Conservation (phyloP, 164 flowering plant species). For the Litsea cubeba region DNA sequence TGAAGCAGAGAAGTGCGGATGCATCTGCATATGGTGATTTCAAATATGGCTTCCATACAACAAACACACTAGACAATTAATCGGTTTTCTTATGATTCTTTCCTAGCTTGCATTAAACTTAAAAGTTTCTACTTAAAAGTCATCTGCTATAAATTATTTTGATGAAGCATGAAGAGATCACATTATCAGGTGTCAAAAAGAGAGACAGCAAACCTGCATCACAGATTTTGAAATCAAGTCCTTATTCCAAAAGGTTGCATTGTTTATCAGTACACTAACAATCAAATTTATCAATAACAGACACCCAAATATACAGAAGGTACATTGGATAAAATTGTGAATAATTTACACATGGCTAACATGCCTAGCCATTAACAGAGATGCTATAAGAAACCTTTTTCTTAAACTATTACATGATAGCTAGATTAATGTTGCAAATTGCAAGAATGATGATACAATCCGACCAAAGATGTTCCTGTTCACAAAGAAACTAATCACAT, state of each 20-base stretch:
- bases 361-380: slow-evolving; percentile 18
- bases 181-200: too few species aligned
- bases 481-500: not conserved
- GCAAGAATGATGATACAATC: not conserved
- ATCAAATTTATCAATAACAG: not conserved
- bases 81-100: not conserved
- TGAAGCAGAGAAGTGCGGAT: too few species aligned
- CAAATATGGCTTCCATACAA: not conserved
- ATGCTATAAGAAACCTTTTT: not conserved
- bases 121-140: too few species aligned
- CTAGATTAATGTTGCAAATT: not conserved
- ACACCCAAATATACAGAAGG: not conserved
- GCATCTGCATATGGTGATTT: not conserved
- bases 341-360: slow-evolving; percentile 11
- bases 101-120: not conserved
- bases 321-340: not conserved
- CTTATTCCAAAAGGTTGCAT: not conserved
- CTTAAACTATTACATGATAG: not conserved
- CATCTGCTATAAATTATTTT: not conserved
- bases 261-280: not conserved
- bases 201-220: not conserved
- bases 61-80: not conserved
- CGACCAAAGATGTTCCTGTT: not conserved
- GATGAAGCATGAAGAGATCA: not conserved
- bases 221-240: not conserved